phyloP scores from a whole-genome alignment of 2,329 filamentous ascomycete species.

The Diplocarpon rosae region DNA sequence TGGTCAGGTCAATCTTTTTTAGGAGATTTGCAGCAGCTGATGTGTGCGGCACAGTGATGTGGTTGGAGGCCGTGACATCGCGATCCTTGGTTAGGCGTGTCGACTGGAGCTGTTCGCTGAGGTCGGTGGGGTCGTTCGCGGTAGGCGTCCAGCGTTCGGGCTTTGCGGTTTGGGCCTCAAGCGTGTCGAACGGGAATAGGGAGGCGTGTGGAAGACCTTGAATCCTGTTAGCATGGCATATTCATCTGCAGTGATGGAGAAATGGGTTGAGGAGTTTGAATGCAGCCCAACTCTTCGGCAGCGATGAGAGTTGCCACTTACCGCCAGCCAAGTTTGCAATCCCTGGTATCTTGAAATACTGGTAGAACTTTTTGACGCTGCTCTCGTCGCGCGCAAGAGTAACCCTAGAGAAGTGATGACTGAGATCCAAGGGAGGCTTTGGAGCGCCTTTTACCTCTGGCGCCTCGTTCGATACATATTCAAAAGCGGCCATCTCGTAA shows the following conservation, averaged over 20 bases:
- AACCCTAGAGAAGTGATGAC: constrained; percentile 64
- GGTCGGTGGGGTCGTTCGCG: constrained; percentile 42
- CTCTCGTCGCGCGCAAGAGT: constrained; percentile 55
- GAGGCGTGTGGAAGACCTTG: constrained; percentile 63
- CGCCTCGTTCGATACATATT: constrained; percentile 16
- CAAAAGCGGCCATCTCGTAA: constrained; percentile 20
- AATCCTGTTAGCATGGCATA: constrained; percentile 7
- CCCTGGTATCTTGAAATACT: constrained; percentile 62
- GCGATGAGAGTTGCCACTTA: constrained; percentile 27
- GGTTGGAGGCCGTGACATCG: constrained; percentile 28
- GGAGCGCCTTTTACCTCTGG: constrained; percentile 6
- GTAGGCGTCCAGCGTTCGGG: constrained; percentile 65
- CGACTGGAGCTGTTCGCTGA: constrained; percentile 7
- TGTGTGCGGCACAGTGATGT: constrained; percentile 63
- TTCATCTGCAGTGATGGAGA: no score
- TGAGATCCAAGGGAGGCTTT: constrained; percentile 55
- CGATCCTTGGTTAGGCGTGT: constrained; percentile 5
- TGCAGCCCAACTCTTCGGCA: no score
- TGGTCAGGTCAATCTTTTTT: constrained; percentile 67
- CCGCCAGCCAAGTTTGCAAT: constrained; percentile 52
- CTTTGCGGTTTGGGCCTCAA: constrained; percentile 69
- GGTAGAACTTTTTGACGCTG: constrained; percentile 72
- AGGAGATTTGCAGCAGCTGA: constrained; percentile 45
- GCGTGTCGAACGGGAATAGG: constrained; percentile 84
- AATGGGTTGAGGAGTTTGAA: no score